Conservation (phyloP, 768 basidiomycete genomes). For the Russula foetens region DNA sequence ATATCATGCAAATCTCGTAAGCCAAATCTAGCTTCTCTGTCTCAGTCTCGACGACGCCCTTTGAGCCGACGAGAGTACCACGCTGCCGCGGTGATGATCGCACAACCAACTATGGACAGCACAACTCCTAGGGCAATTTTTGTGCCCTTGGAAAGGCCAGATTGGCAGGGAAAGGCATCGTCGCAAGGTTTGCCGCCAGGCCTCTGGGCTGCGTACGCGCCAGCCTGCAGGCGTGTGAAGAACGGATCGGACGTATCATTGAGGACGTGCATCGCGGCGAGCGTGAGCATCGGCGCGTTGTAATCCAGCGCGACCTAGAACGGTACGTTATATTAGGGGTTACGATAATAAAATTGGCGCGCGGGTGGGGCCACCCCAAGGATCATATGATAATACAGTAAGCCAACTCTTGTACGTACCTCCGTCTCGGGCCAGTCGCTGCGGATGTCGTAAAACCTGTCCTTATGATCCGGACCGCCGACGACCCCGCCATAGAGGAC, state of each 20-base stretch:
- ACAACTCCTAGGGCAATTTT: constrained; percentile 66
- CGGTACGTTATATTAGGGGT: background rate
- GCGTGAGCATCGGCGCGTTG: constrained; percentile 81
- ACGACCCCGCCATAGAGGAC: constrained; percentile 82
- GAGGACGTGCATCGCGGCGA: constrained; percentile 71
- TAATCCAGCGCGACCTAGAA: constrained; percentile 83
- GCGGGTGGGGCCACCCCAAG: background rate
- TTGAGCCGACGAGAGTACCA: constrained; percentile 21
- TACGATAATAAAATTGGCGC: too few species aligned
- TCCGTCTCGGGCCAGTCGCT: constrained; percentile 88
- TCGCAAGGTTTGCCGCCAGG: constrained; percentile 77
- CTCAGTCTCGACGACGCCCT: constrained; percentile 6
- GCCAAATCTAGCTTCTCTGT: background rate
- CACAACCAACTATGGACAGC: constrained; percentile 51
- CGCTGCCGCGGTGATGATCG: constrained; percentile 39
- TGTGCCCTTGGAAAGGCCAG: constrained; percentile 47
- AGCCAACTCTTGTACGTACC: too few species aligned
- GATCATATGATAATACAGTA: background rate
- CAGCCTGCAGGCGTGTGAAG: constrained; percentile 63
- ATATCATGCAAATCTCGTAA: too few species aligned
- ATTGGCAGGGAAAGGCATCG: constrained; percentile 45
- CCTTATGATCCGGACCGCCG: constrained; percentile 75
- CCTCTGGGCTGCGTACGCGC: constrained; percentile 51
- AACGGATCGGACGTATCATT: constrained; percentile 65
- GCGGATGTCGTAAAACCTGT: constrained; percentile 77